Evolutionary conservation across 495 filamentous ascomycete genomes (phyloP), one percentile per base, ranked within the genome.

Genomic region (Hypomontagnella monticulosa): DNA sequence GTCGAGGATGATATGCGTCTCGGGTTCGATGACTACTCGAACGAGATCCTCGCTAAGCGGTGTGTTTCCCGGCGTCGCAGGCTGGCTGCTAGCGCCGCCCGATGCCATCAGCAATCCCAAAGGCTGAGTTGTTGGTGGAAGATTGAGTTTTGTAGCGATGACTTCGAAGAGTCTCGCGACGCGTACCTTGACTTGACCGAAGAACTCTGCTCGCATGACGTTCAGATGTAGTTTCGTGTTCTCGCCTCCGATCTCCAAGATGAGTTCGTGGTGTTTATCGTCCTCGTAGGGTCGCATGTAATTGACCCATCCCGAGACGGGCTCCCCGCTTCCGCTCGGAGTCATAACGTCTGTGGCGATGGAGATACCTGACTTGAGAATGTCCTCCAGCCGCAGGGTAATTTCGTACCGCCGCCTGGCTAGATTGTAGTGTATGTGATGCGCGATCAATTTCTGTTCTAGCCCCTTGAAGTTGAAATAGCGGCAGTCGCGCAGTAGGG

Each of bases 401-500:
- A 99, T 97, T 76, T 99, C 95, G 0, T 87, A 81, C 14, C 82
- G 79, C 8, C 81, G 77, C 2, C 87, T 83, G 19, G 83, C 76
- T 27, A 89, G 85, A 62, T 97, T 97, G 77, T 86, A 92, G 46
- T 83, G 85, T 49, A 96, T 91, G 27, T 85, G 75, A 70, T 93
- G 89, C 0, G 90, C 85, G 38, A 97, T 92, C 9, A 99, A 78
- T 54, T 86, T 87, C 75, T 99, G 94, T 75, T 97, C 95, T 0
- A 97, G 74, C 0, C 93, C 93, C 66, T 93, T 93, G 51, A 99
- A 88, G 71, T 96, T 91, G 75, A 93, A 97, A 67, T 97, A 99
- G 37, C 90, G 88, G 72, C 91, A 96, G 74, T 99, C 94, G 14
- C 91, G 83, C 0, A 99, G 80, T 0, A 99, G 83, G 54, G 90